Conservation (phyloP, 2,329 filamentous ascomycete species). For the Fusarium algeriense region DNA sequence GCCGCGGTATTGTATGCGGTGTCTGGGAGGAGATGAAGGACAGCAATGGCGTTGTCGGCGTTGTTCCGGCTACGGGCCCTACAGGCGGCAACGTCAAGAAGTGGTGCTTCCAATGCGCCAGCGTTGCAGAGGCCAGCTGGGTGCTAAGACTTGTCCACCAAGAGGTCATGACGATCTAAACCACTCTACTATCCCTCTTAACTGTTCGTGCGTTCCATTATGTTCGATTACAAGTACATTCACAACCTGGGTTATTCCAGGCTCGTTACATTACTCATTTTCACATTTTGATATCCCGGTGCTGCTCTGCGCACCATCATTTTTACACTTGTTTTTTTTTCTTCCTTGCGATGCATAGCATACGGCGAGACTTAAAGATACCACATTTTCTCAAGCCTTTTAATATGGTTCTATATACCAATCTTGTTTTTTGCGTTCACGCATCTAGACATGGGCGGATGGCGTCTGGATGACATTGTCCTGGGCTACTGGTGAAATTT, state of each 20-base stretch:
- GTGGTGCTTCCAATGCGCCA: conserved; percentile 73
- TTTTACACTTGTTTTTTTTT: conserved; percentile 19
- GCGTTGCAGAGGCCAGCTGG: conserved; percentile 65
- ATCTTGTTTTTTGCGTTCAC: conserved; percentile 30
- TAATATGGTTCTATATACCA: conserved; percentile 26
- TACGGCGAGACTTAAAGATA: conserved; percentile 34
- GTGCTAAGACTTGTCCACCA: conserved; percentile 69
- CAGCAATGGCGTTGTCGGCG: conserved; percentile 67
- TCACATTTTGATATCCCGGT: conserved; percentile 45
- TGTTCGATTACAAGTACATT: conserved; percentile 19
- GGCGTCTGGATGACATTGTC: conserved; percentile 39
- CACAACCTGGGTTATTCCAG: conserved; percentile 2
- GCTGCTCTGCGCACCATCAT: conserved; percentile 29
- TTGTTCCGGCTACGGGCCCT: conserved; percentile 64
- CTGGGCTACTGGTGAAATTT: conserved; percentile 4
- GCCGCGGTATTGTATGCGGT: conserved; percentile 87
- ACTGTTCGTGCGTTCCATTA: conserved; percentile 5
- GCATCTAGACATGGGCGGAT: conserved; percentile 44
- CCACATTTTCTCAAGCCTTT: conserved; percentile 26
- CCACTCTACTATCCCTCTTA: conserved; percentile 4
- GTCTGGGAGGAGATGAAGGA: conserved; percentile 84
- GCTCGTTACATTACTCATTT: conserved; percentile 20
- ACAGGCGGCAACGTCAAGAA: conserved; percentile 69
- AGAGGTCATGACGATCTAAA: conserved; percentile 61
- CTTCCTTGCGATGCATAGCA: conserved; percentile 15